phyloP scores from a whole-genome alignment of 441 rosid genomes.

The Brassica hybrid region DNA sequence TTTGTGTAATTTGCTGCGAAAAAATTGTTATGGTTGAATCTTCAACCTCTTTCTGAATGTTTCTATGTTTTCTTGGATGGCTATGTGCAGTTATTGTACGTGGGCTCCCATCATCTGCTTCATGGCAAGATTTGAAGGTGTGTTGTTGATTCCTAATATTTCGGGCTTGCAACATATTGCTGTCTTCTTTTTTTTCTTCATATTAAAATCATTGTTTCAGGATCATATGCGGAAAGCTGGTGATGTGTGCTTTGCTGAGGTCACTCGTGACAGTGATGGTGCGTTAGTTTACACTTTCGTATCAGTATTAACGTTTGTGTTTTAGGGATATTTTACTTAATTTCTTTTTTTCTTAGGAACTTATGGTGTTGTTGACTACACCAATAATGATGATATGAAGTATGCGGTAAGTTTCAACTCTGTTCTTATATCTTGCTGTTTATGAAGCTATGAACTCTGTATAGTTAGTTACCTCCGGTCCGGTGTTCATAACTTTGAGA shows the following conservation, averaged over 20 bases:
- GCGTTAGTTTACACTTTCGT: constrained; percentile 32
- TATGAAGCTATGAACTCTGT: not conserved
- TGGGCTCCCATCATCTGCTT: constrained; percentile 90
- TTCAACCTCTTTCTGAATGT: not conserved
- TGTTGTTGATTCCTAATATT: constrained; percentile 8
- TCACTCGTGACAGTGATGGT: constrained; percentile 77
- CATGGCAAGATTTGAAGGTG: constrained; percentile 95
- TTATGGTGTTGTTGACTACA: constrained; percentile 91
- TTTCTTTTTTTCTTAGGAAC: constrained; percentile 55
- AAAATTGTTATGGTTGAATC: not conserved
- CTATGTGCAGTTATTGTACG: constrained; percentile 57
- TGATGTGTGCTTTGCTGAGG: constrained; percentile 80
- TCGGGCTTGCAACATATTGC: not conserved
- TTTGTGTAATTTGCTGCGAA: constrained; percentile 32
- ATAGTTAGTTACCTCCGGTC: constrained; percentile 1
- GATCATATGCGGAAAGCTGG: constrained; percentile 87
- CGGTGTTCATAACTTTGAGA: constrained; percentile 9
- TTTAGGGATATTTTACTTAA: not conserved
- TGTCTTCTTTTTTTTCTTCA: constrained; percentile 1
- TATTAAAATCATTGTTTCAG: constrained; percentile 45
- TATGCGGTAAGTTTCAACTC: constrained; percentile 75
- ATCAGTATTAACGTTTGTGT: not conserved
- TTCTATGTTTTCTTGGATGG: not conserved
- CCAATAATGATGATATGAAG: constrained; percentile 93
- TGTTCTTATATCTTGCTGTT: not conserved